A percentile compares a stretch with the other conserved stretches of the same genome.
phyloP scores from a whole-genome alignment of 345 rosid genomes.

The Brassica rapa region DNA sequence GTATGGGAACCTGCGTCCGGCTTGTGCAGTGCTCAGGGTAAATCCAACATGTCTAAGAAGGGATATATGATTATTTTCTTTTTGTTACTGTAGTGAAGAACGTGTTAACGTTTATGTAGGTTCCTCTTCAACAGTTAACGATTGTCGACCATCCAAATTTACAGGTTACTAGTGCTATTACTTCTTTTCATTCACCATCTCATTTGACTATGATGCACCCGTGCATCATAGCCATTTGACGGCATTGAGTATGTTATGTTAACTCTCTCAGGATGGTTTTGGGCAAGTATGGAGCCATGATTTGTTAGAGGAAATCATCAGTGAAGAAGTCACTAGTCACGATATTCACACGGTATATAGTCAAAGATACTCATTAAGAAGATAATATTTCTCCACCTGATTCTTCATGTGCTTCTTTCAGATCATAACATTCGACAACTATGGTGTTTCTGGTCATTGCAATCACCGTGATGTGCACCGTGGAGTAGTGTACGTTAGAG shows the following conservation, averaged over 20 bases:
- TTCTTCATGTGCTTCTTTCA: conserved; percentile 35
- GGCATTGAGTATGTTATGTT: conserved; percentile 3
- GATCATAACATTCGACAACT: conserved; percentile 74
- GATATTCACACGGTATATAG: conserved; percentile 56
- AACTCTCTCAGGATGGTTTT: conserved; percentile 75
- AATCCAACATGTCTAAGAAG: neutral
- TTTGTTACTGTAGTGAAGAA: neutral
- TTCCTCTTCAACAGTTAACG: conserved; percentile 63
- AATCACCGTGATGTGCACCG: conserved; percentile 71
- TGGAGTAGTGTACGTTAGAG: conserved; percentile 60
- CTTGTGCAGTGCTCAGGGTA: conserved; percentile 77
- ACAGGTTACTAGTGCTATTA: conserved; percentile 49
- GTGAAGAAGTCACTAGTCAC: conserved; percentile 56
- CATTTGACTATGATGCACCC: neutral
- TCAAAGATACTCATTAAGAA: neutral
- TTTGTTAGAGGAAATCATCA: conserved; percentile 56
- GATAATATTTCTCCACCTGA: neutral
- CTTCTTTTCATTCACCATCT: conserved; percentile 7
- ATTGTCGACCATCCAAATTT: conserved; percentile 65
- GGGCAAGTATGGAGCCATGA: conserved; percentile 64
- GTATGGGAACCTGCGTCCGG: conserved; percentile 47
- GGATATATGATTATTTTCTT: too few species aligned
- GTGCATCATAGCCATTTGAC: neutral
- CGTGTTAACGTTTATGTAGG: conserved; percentile 42
- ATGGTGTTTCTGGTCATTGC: conserved; percentile 87